phyloP scores from a whole-genome alignment of 1,284 basidiomycete genomes.

The Austroboletus novae-zelandiae region DNA sequence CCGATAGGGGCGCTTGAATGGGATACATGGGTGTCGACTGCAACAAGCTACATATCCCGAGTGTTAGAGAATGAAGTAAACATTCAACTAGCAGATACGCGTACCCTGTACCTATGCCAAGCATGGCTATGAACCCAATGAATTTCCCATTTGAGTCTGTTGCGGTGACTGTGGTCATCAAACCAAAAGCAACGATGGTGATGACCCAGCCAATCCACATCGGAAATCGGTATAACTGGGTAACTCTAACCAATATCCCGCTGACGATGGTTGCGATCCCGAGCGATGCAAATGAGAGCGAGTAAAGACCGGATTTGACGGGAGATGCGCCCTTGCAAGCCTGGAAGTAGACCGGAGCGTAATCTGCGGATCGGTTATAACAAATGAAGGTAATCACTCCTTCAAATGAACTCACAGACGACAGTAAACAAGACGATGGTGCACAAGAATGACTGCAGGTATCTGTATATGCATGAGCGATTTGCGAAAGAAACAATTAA shows the following conservation, averaged over 20 bases:
- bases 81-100: background rate
- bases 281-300: background rate
- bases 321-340: conserved; percentile 12
- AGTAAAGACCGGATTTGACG: conserved; percentile 8
- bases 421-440: background rate
- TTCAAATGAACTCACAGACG: conserved; percentile 7
- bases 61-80: too few relatives aligned
- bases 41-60: background rate
- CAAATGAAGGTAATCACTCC: too few relatives aligned
- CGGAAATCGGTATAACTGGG: conserved; percentile 6
- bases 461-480: conserved; percentile 2
- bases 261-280: background rate
- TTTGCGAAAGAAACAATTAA: too few relatives aligned
- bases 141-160: conserved; percentile 1
- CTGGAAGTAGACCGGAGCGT: conserved; percentile 12
- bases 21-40: conserved; percentile 14
- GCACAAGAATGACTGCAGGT: conserved; percentile 10
- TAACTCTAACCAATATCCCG: conserved; percentile 5
- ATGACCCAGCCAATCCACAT: conserved; percentile 10
- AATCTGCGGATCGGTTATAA: conserved; percentile 2
- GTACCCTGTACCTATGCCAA: conserved; percentile 11
- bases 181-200: background rate
- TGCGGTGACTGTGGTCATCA: conserved; percentile 3
- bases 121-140: background rate
- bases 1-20: conserved; percentile 36